Base-by-base conservation (phyloP, 2,329 filamentous ascomycete species). In the Penicillium sclerotigenum region DNA sequence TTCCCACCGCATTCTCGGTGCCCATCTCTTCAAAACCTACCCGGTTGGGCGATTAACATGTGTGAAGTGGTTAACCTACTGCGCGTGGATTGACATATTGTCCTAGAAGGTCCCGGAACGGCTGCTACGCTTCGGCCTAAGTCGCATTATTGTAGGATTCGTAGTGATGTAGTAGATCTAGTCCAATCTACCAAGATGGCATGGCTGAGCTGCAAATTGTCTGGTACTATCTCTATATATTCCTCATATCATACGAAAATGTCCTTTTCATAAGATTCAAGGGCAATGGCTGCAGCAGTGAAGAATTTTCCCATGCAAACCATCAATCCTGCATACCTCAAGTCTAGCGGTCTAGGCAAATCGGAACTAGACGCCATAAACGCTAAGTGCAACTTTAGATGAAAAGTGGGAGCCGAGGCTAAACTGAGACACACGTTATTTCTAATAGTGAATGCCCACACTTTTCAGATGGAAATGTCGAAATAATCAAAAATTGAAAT, bases 321-420 rank as follows among this genome's bases (percentile, higher is more conserved):
- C 31, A 54, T 54, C 9, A 22, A 20, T 46, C 33, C 28, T 55
- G 47, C 53, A 50, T 54, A 29, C 47, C 40, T 22, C 38, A 36
- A 40, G n/a, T 48, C 36, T 42, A 34, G 40, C 47, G 40, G 40
- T 45, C 47, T 40, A 28, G 38, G 47, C 47, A 45, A 33, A 51
- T 38, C 18, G 40, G 40, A 31, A n/a, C 37, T 40, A 49, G 29
- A 10, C 43, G 33, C 46, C n/a, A 40, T 45, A 13, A 22, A 31
- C 26, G 43, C 14, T 10, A 31, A 38, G 20, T 16, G 14, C 14
- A 34, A 5, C 22, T 18, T 47, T 28, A 31, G 20, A 40, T 20
- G 14, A 36, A 14, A 43, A 31, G 4, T 31, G 4, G 7, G 36
- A 14, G 10, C 10, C 11, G 11, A 14, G 22, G 3, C 14, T 14